These are phyloP conservation scores for Phaeoacremonium minimum DNA, from an alignment of 2,329 filamentous ascomycete genomes.

Conservation along the genomic window DNA sequence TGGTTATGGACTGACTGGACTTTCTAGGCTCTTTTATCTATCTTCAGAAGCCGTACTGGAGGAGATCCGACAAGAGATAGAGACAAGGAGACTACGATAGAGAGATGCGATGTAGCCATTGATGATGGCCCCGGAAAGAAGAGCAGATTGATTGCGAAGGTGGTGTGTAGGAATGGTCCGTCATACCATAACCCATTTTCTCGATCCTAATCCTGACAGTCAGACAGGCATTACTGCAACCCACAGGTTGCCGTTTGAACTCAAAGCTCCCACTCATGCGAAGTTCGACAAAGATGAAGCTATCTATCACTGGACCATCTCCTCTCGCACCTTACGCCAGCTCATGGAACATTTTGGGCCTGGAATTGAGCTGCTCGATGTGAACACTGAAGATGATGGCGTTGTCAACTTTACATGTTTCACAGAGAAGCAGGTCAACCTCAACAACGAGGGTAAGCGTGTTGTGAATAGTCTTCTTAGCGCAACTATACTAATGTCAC, in stretches of 20 bases:
- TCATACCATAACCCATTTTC: background rate
- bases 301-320: conserved; percentile 68
- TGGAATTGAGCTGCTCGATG: conserved; percentile 75
- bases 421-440: conserved; percentile 71
- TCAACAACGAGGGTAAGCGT: conserved; percentile 44
- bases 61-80: conserved; percentile 52
- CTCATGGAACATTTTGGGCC: conserved; percentile 78
- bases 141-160: conserved; percentile 70
- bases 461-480: background rate
- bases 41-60: conserved; percentile 64
- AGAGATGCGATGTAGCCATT: conserved; percentile 69
- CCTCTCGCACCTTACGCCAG: conserved; percentile 66
- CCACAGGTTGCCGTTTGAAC: conserved; percentile 72
- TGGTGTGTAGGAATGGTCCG: conserved; percentile 67
- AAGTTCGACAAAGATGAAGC: conserved; percentile 66
- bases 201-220: conserved; percentile 1
- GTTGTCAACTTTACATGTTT: conserved; percentile 76
- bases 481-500: conserved; percentile 1
- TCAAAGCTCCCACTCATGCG: conserved; percentile 69
- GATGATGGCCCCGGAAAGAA: conserved; percentile 67
- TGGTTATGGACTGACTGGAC: conserved; percentile 1
- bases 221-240: conserved; percentile 65
- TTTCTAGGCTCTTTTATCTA: conserved; percentile 65
- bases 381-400: conserved; percentile 68
- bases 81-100: conserved; percentile 66